Base-by-base conservation (phyloP, 176 grass and related monocot genomes). In the Phyllostachys edulis region DNA sequence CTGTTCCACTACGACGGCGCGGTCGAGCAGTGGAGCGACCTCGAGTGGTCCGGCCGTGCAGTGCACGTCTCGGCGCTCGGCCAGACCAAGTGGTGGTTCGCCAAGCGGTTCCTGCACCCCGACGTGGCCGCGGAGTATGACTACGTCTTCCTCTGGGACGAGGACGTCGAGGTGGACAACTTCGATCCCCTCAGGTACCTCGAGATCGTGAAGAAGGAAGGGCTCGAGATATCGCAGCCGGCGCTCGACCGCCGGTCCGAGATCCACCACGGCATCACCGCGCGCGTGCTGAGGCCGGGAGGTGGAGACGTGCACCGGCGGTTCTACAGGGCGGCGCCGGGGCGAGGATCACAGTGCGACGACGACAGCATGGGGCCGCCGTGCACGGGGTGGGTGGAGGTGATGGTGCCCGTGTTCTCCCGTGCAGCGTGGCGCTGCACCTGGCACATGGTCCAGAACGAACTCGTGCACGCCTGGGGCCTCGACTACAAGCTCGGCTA, bases 51-150 rank as follows among this genome's bases (percentile, higher is more conserved):
- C 2, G 76, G 82, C 1, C 66, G 76, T 21, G 89, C 85, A n/a
- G 65, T 94, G 49, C 94, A 97, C 67, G 86, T 94, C 18, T 85
- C 90, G 4, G 92, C 56, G 73, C 80, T 83, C 4, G 80, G 94
- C 64, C 94, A 97, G 88, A 97, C 94, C 20, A 97, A 97, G 51
- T 97, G 94, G 94, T 97, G 94, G 94, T 97, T 97, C 59, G 91
- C 79, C 13, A 97, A 97, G 86, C 32, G 94, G 84, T 97, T 97
- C 84, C 69, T 97, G 37, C 94, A 97, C 77, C 94, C 94, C 27
- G 91, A 92, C 78, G 52, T 97, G 71, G 89, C 92, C 73, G 69
- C 85, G 1, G 89, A 94, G 60, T 97, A 97, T 61, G 87, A 97
- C 29, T 89, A 94, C 88, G 47, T 97, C 47, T 97, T 97, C 76